Evolutionary conservation across 306 rosid species (phyloP).

Genomic region (Vicia faba): DNA sequence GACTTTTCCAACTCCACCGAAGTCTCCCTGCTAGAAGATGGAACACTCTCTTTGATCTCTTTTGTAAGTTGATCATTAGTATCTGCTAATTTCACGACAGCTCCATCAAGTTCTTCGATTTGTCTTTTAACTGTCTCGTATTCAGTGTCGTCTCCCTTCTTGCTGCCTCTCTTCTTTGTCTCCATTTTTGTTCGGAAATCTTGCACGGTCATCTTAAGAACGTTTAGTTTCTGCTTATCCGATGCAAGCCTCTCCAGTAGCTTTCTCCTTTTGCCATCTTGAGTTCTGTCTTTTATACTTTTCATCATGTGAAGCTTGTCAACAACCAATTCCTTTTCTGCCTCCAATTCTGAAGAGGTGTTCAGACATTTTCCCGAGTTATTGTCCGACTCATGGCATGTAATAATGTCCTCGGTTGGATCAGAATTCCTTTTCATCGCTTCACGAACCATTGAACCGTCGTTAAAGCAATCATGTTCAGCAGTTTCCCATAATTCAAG

Average conservation of each 20-base stretch:
- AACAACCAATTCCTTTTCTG: slow-evolving; percentile 72
- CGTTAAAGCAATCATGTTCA: slow-evolving; percentile 49
- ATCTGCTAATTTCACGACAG: slow-evolving; percentile 62
- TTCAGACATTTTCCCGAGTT: slow-evolving; percentile 41
- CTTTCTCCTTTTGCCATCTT: slow-evolving; percentile 63
- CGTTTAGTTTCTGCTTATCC: slow-evolving; percentile 62
- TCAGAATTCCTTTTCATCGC: slow-evolving; percentile 43
- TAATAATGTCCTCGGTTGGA: slow-evolving; percentile 46
- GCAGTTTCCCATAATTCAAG: slow-evolving; percentile 90
- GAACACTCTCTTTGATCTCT: slow-evolving; percentile 56
- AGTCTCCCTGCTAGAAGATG: slow-evolving; percentile 43
- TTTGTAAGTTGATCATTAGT: slow-evolving; percentile 61
- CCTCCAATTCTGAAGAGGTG: slow-evolving; percentile 58
- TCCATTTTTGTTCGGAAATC: slow-evolving; percentile 72
- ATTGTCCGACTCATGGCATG: slow-evolving; percentile 41
- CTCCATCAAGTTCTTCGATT: slow-evolving; percentile 71
- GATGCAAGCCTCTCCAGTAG: slow-evolving; percentile 76
- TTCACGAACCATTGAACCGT: slow-evolving; percentile 37
- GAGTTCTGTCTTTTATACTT: slow-evolving; percentile 49
- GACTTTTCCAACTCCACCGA: slow-evolving; percentile 57
- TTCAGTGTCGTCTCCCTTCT: slow-evolving; percentile 52
- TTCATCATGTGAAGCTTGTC: slow-evolving; percentile 70
- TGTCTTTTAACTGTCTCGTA: slow-evolving; percentile 70
- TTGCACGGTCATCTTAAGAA: slow-evolving; percentile 55
- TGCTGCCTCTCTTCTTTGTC: slow-evolving; percentile 53